Base-by-base conservation (phyloP, 2,329 filamentous ascomycete species). In the Xylaria sp. region DNA sequence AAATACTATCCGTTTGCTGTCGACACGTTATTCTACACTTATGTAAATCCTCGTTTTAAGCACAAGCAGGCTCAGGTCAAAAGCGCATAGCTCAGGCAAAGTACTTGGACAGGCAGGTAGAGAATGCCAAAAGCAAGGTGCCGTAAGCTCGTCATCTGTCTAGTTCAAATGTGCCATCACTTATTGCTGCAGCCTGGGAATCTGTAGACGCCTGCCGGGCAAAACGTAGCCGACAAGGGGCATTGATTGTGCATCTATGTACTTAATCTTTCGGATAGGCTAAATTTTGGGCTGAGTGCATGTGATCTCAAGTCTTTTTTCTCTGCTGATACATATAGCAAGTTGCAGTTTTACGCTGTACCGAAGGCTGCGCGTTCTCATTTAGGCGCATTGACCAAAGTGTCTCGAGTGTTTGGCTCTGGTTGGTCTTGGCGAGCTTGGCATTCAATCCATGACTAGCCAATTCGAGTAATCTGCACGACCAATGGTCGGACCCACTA, bases 151-250 rank as follows among this genome's bases (percentile, higher is more conserved):
- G 23, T 41, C 36, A 57, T 43, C 46, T 39, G 61, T 53, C 45
- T 23, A 15, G 60, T 7, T 43, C 23, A 28, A 57, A 57, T 60
- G 57, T 53, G 67, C 61, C 58, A 56, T 48, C 46, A 41, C 20
- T 30, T 41, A 60, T 58, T 70, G 70, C 63, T 69, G 70, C 65
- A 70, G 70, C 69, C 70, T 71, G 60, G 48, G 15, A 55, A 63
- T 67, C 55, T 64, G 70, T 61, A 63, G 68, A 55, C 68, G 71
- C 68, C 60, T 72, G 50, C 57, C 39, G 30, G 39, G 39, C 50
- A 58, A 46, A 39, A 50, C n/a, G n/a, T n/a, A 39, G 36, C 36
- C 10, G 43, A 46, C n/a, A 43, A 43, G 39, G 39, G 43, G 12
- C 3, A 28, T 28, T 15, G 23, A 32, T 52, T 32, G 48, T n/a